Evolutionary conservation across 2,329 filamentous ascomycete species (phyloP), one percentile per base, ranked within the genome.

Genomic region (Incumbomyces delicatus): DNA sequence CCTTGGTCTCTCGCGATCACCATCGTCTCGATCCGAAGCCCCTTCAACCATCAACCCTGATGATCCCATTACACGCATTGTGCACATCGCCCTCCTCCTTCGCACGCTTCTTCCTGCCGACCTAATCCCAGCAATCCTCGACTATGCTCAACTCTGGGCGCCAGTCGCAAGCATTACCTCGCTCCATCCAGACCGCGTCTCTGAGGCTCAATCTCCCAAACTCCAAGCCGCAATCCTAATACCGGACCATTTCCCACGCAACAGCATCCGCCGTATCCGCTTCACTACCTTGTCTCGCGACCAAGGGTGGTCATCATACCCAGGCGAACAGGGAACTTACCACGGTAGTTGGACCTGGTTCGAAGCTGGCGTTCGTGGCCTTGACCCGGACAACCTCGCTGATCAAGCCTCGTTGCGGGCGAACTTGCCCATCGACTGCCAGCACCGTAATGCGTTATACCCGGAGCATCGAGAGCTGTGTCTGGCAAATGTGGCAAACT

Each of bases 101-200:
- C 41, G 46, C n/a, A 42, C 48, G 18, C 32, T 44, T 11, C 36
- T 54, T 17, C 46, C 48, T n/a, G 37, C 27, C 17, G 53, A 56
- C 35, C 33, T 56, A 40, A 45, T 56, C 3, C 46, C 52, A 11
- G n/a, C 32, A 10, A 48, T 56, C 29, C 46, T 56, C 10, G 52
- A 56, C 36, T 38, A 49, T 43, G 53, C 53, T 8, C 50, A 50
- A 29, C 39, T 54, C 33, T 56, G 52, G 53, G 18, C 36, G 7
- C 13, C 33, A 3, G 17, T 20, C 12, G 20, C 14, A 11, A 18
- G n/a, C 11, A 20, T 27, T 14, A 29, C n/a, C 11, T 45, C 42
- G 2, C 13, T 31, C 6, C 33, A 31, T n/a, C 42, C 42, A 37
- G 33, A 37, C 16, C n/a, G 33, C 7, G 22, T 45, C 3, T 14